A percentile compares a stretch with the other conserved stretches of the same genome.
Evolutionary conservation across 2,329 filamentous ascomycete species (phyloP).

Genomic region (Phyllosticta citriasiana): DNA sequence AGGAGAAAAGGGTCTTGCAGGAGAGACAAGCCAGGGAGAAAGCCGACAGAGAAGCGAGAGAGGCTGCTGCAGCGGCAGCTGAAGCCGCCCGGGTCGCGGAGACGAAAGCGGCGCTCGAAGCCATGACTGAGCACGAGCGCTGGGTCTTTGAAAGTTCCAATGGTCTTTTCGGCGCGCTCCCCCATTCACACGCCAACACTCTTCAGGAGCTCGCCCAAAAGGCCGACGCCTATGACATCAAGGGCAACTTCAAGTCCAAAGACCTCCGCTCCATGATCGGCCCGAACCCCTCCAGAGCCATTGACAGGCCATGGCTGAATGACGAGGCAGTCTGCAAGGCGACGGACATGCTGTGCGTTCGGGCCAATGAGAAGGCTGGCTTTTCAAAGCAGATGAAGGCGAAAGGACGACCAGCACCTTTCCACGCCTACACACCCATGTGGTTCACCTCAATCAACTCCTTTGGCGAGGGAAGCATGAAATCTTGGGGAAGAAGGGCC

Average conservation of each 20-base stretch:
- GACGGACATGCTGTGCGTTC: conserved; percentile 50
- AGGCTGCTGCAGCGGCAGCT: neutral
- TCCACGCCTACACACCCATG: conserved; percentile 52
- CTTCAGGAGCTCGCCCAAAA: neutral
- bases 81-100: neutral
- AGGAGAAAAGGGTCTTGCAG: neutral
- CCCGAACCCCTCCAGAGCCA: neutral
- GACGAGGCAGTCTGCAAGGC: conserved; percentile 65
- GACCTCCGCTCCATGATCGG: neutral
- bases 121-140: neutral
- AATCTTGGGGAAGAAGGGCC: conserved; percentile 40
- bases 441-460: conserved; percentile 50
- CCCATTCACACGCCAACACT: neutral
- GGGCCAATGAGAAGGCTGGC: conserved; percentile 48
- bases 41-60: neutral
- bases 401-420: conserved; percentile 49
- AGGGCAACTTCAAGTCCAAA: neutral
- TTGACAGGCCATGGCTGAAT: conserved; percentile 52
- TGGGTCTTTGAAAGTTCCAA: neutral
- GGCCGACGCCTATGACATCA: neutral
- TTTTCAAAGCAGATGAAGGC: conserved; percentile 43
- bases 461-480: conserved; percentile 30
- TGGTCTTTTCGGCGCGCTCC: neutral
- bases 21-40: neutral
- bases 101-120: neutral